Conservation (phyloP, 2,329 filamentous ascomycete species). For the Cladosporium sphaerospermum region DNA sequence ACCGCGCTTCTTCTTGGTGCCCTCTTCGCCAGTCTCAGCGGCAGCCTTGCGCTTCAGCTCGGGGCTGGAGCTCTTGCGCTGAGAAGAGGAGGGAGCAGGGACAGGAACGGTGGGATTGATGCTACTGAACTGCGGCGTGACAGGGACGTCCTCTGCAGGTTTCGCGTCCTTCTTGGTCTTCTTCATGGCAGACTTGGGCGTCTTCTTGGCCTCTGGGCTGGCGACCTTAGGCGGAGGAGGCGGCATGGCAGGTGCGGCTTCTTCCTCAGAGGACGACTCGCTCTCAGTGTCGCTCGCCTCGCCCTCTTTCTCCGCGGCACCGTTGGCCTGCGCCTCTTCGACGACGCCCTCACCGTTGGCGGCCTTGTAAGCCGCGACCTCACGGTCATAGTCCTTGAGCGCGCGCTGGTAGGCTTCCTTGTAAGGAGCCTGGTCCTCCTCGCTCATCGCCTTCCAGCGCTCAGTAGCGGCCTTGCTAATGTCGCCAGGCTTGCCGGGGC, state of each 20-base stretch:
- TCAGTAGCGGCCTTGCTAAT: slow-evolving; percentile 82
- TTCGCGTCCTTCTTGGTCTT: slow-evolving; percentile 23
- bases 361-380: slow-evolving; percentile 52
- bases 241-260: slow-evolving; percentile 28
- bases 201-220: slow-evolving; percentile 20
- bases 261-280: slow-evolving; percentile 29
- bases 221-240: slow-evolving; percentile 25
- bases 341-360: slow-evolving; percentile 36
- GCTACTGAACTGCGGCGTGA: slow-evolving; percentile 19
- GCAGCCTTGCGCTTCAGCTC: slow-evolving; percentile 27
- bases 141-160: slow-evolving; percentile 16
- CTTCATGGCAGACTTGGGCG: slow-evolving; percentile 31
- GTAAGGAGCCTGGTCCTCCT: slow-evolving; percentile 65
- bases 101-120: slow-evolving; percentile 17
- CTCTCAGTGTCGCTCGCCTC: slow-evolving; percentile 14
- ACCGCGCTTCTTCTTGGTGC: slow-evolving; percentile 30
- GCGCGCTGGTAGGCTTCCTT: slow-evolving; percentile 53
- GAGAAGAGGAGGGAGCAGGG: slow-evolving; percentile 12
- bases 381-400: slow-evolving; percentile 50
- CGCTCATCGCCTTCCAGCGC: slow-evolving; percentile 74
- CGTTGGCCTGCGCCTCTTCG: slow-evolving; percentile 34
- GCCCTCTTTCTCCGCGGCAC: slow-evolving; percentile 17
- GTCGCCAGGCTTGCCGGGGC: slow-evolving; percentile 67
- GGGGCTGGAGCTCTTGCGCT: slow-evolving; percentile 16
- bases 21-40: slow-evolving; percentile 16